These are phyloP conservation scores for Linaria vulgaris DNA, from an alignment of 257 asterid genomes.

Conservation along the genomic window DNA sequence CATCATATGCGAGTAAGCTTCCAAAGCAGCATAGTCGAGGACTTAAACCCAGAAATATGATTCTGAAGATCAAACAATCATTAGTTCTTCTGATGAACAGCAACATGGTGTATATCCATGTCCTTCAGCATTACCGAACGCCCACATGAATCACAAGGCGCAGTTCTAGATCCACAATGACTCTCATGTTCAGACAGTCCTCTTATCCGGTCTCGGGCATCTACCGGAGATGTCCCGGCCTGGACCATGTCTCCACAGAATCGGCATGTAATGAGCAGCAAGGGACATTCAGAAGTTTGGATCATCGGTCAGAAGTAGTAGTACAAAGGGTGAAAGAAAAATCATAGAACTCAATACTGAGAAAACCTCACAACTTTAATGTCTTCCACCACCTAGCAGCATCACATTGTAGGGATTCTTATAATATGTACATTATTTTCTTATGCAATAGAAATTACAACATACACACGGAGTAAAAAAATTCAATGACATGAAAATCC, in stretches of 20 bases:
- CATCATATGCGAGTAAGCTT: no score
- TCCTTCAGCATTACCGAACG: constrained; percentile 97
- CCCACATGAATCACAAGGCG: constrained; percentile 95
- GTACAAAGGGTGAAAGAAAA: no score
- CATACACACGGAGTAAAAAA: no score
- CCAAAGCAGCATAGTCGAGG: no score
- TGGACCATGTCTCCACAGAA: constrained; percentile 99
- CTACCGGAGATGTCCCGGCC: constrained; percentile 78
- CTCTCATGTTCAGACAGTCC: constrained; percentile 93
- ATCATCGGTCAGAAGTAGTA: constrained; percentile 69
- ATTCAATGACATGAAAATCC: no score
- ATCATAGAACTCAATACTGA: no score
- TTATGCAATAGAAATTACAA: no score
- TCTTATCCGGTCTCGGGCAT: constrained; percentile 77
- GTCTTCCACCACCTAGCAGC: no score
- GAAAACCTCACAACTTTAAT: no score
- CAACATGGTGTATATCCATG: constrained; percentile 93
- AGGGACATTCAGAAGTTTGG: constrained; percentile 69
- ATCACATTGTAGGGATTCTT: no score
- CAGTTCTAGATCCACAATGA: constrained; percentile 86
- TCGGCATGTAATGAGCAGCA: constrained; percentile 76
- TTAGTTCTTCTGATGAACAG: constrained; percentile 79
- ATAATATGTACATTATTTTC: no score
- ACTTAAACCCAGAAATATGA: neutral
- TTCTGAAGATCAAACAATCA: constrained; percentile 17